Conservation (phyloP, 75 land plant genomes). For the Selaginella tamariscina region DNA sequence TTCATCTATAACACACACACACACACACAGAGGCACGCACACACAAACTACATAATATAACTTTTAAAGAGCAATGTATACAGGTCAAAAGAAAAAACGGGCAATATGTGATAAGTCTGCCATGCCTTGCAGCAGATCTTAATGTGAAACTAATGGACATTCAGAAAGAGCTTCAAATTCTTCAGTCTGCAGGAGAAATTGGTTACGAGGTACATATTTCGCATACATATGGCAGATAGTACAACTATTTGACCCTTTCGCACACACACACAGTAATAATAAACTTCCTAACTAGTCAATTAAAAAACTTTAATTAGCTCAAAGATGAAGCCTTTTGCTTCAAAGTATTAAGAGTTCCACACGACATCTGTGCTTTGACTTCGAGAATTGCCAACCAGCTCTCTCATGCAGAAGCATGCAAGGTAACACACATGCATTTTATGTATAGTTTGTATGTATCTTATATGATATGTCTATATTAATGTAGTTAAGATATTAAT, state of each 20-base stretch:
- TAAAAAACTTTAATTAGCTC: too few species aligned
- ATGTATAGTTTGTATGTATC: not conserved
- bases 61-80: not conserved
- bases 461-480: not conserved
- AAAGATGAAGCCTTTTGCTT: constrained; percentile 76
- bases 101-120: constrained; percentile 59
- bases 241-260: too few species aligned
- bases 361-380: constrained; percentile 52
- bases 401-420: constrained; percentile 48
- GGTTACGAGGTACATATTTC: too few species aligned
- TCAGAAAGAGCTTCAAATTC: constrained; percentile 45
- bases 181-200: constrained; percentile 75
- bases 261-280: too few species aligned
- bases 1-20: not conserved
- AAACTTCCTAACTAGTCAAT: too few species aligned
- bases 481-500: constrained; percentile 10
- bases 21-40: not conserved
- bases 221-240: too few species aligned
- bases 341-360: constrained; percentile 40
- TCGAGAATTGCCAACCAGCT: constrained; percentile 43
- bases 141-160: constrained; percentile 32
- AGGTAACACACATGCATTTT: constrained; percentile 32
- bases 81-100: constrained; percentile 73
- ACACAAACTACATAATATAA: not conserved
- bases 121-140: constrained; percentile 49